phyloP scores from a whole-genome alignment of 169 alveolate genomes.

The Plasmodium malariae region DNA sequence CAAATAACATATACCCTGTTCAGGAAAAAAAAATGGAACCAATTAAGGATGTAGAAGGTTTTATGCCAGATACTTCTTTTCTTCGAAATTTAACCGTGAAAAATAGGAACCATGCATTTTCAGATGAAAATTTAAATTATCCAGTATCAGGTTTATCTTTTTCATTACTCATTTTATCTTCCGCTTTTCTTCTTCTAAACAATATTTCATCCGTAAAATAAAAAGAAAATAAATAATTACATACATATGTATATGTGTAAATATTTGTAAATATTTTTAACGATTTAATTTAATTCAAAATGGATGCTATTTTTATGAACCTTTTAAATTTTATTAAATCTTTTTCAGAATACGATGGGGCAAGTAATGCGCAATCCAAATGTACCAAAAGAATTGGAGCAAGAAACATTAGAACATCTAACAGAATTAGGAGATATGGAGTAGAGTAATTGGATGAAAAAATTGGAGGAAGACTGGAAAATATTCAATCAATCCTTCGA shows the following conservation, averaged over 20 bases:
- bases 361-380: neutral
- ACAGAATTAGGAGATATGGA: neutral
- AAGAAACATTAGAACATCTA: neutral
- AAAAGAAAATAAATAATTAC: neutral
- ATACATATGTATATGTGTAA: neutral
- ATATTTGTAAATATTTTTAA: neutral
- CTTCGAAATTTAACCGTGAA: neutral
- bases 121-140: neutral
- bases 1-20: neutral
- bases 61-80: neutral
- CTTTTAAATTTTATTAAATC: neutral
- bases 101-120: neutral
- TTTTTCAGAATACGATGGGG: neutral
- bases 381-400: neutral
- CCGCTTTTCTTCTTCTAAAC: constrained; percentile 1
- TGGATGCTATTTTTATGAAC: neutral
- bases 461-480: constrained; percentile 9
- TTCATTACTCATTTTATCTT: constrained; percentile 1
- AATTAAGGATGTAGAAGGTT: neutral
- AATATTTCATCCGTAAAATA: neutral
- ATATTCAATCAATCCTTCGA: neutral
- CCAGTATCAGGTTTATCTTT: neutral
- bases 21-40: neutral
- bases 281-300: neutral
- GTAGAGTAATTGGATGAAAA: constrained; percentile 12